Conservation (phyloP, 2,329 filamentous ascomycete species). For the Curvularia spicifera region DNA sequence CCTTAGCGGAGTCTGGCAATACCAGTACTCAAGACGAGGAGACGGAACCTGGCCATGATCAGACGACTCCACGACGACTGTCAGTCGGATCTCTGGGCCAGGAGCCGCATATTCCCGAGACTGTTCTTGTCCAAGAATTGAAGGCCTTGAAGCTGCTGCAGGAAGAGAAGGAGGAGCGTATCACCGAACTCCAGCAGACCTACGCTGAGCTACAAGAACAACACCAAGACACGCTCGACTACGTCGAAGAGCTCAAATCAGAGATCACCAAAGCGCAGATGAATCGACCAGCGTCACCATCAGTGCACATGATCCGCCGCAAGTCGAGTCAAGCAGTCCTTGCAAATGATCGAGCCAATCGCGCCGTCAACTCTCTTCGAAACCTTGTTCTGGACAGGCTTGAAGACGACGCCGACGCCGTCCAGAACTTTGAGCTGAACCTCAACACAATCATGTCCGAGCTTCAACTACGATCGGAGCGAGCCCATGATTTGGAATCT, state of each 20-base stretch:
- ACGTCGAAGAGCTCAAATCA: slow-evolving; percentile 89
- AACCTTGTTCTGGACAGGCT: slow-evolving; percentile 89
- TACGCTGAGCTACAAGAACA: slow-evolving; percentile 84
- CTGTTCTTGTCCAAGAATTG: slow-evolving; percentile 63
- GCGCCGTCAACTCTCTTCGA: slow-evolving; percentile 86
- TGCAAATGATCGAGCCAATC: slow-evolving; percentile 86
- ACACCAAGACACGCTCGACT: slow-evolving; percentile 80
- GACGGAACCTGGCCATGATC: slow-evolving; percentile 65
- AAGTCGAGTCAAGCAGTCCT: slow-evolving; percentile 92
- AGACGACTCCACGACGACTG: slow-evolving; percentile 56
- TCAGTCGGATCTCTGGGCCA: slow-evolving; percentile 32
- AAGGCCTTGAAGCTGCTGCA: slow-evolving; percentile 73
- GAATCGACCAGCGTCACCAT: slow-evolving; percentile 65
- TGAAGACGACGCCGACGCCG: slow-evolving; percentile 77
- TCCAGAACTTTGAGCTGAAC: slow-evolving; percentile 92
- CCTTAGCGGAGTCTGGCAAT: slow-evolving; percentile 74
- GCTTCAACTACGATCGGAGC: slow-evolving; percentile 82
- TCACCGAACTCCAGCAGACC: slow-evolving; percentile 74
- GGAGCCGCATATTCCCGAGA: slow-evolving; percentile 19
- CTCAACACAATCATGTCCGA: slow-evolving; percentile 93
- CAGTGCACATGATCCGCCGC: slow-evolving; percentile 82
- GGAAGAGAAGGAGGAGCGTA: slow-evolving; percentile 76
- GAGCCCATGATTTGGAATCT: slow-evolving; percentile 86
- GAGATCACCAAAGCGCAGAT: slow-evolving; percentile 80
- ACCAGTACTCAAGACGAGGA: slow-evolving; percentile 40